Evolutionary conservation across 768 basidiomycete species (phyloP), one percentile per base, ranked within the genome.

Genomic region (Auricularia heimuer): DNA sequence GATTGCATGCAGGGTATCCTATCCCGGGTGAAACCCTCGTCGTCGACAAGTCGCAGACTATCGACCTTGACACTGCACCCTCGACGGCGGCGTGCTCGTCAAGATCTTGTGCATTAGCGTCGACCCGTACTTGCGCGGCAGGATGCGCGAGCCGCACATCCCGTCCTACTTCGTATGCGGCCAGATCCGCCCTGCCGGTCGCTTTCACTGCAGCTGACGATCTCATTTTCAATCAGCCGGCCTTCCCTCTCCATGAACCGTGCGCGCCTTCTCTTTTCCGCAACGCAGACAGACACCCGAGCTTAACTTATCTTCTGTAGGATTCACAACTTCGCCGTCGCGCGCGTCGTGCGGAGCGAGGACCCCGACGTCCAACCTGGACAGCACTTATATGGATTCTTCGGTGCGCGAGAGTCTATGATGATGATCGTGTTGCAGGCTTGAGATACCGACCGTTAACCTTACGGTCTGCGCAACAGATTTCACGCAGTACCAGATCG

Each of bases 51-150:
- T 77, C 73, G 0, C 69, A 78, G 63, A 78, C 74, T 0, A 85
- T 86, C 68, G 84, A 86, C 67, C 68, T 79, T 21, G 81, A 83
- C 18, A 78, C 69, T 35, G 77, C 77, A 0, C 70, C 1, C 70
- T 83, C 51, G 71, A 82, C 21, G 80, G 81, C 0, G 81, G 81
- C 0, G 69, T 83, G 64, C 69, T 86, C 7, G 56, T 84, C 68
- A 86, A 85, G 71, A 77, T 77, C 0, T 75, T 85, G 14, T 77
- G 75, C 4, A 67, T 83, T 12, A 78, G 78, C 16, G 69, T 83
- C 54, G 83, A 83, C 62, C 81, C 81, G 0, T 81, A 79, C 67
- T 29, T 81, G 66, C 67, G 78, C 16, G 73, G 74, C 10, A 69
- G 70, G 39, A 81, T 85, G 82, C 70, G 76, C 7, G 65, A 36